Conservation (phyloP, 495 filamentous ascomycete genomes). For the Neurospora sp. region DNA sequence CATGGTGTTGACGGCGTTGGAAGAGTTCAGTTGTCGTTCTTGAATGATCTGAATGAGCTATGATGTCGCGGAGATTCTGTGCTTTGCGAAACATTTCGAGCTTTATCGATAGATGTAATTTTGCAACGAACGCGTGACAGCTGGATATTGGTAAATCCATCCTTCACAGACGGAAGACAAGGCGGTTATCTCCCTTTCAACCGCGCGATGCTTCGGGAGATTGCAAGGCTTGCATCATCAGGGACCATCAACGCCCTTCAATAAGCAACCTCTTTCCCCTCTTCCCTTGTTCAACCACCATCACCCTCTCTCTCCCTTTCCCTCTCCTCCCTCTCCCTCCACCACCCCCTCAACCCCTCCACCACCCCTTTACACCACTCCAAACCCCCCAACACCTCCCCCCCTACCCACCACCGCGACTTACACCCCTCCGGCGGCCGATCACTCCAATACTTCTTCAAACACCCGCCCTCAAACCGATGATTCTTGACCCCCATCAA, state of each 20-base stretch:
- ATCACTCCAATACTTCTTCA: constrained; percentile 40
- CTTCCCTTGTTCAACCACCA: background rate
- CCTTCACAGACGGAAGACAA: background rate
- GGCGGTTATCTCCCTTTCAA: too few species aligned
- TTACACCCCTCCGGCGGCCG: constrained; percentile 10
- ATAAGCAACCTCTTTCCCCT: too few species aligned
- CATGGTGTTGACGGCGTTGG: too few species aligned
- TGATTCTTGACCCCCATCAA: constrained; percentile 40
- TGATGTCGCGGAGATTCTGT: too few species aligned
- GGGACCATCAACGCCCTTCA: too few species aligned
- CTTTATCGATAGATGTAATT: too few species aligned
- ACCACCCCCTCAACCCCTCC: constrained; percentile 28
- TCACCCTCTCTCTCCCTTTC: constrained; percentile 1
- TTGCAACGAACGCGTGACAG: background rate
- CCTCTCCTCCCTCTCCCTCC: constrained; percentile 24
- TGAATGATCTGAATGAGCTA: too few species aligned
- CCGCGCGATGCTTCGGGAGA: too few species aligned
- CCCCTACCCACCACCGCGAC: constrained; percentile 32
- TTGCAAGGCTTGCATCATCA: too few species aligned
- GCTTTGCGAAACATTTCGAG: too few species aligned
- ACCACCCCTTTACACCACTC: constrained; percentile 32
- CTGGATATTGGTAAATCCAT: background rate
- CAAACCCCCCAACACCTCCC: constrained; percentile 12
- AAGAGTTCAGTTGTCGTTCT: too few species aligned
- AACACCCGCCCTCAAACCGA: constrained; percentile 32